Conservation (phyloP, 2,329 filamentous ascomycete genomes). For the Setomelanomma holmii region DNA sequence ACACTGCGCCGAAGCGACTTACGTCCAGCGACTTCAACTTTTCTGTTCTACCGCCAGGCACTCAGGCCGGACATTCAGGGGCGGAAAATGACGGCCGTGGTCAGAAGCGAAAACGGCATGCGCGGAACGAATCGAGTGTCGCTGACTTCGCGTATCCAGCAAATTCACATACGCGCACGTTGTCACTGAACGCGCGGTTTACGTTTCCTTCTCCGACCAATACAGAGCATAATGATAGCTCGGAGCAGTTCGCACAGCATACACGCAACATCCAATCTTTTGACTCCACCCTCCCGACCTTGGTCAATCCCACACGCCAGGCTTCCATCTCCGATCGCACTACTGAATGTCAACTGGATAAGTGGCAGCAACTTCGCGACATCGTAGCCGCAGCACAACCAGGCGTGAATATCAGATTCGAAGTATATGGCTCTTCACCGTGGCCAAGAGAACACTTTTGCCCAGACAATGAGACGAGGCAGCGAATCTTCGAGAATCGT, state of each 20-base stretch:
- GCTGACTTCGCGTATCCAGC: not conserved
- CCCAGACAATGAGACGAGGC: no score
- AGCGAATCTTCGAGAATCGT: no score
- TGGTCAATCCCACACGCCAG: not conserved
- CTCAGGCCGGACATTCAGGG: not conserved
- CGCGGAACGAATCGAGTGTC: not conserved
- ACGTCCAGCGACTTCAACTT: not conserved
- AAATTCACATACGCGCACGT: not conserved
- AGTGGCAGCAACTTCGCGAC: not conserved
- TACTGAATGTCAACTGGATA: not conserved
- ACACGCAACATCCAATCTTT: not conserved
- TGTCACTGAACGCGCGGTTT: no score
- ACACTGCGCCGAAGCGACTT: not conserved
- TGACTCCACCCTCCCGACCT: not conserved
- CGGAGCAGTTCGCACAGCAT: no score
- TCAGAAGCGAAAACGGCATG: not conserved
- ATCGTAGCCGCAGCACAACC: not conserved
- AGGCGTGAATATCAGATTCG: not conserved
- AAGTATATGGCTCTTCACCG: not conserved
- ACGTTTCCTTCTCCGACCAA: no score
- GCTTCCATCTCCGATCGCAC: not conserved
- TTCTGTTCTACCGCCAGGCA: not conserved
- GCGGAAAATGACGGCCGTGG: not conserved
- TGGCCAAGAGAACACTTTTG: no score
- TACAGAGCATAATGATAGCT: no score